Conservation (phyloP, 2,329 filamentous ascomycete genomes). For the Epichloe amarillans region DNA sequence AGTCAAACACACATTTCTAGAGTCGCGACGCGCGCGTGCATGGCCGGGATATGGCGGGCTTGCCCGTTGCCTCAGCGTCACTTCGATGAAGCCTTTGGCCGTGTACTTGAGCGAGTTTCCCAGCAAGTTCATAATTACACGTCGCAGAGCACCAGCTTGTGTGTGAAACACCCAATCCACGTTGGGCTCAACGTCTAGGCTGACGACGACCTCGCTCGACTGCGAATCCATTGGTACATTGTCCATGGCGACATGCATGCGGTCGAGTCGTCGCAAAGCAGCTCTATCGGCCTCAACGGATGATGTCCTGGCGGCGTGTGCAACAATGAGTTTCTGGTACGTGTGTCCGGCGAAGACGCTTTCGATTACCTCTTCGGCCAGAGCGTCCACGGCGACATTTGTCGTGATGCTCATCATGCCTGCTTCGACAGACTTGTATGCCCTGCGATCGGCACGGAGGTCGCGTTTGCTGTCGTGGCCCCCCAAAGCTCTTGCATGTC, state of each 20-base stretch:
- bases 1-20: constrained; percentile 22
- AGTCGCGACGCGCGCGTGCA: neutral
- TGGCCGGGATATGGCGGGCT: neutral
- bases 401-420: constrained; percentile 9
- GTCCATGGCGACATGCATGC: constrained; percentile 29
- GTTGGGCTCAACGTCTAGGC: constrained; percentile 27
- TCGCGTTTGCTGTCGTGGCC: neutral
- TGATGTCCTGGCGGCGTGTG: constrained; percentile 4
- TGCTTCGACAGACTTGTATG: constrained; percentile 3
- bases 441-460: neutral
- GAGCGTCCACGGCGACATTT: constrained; percentile 22
- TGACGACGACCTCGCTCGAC: constrained; percentile 10
- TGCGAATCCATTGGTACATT: constrained; percentile 7
- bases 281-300: constrained; percentile 2
- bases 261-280: constrained; percentile 11
- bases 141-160: constrained; percentile 36
- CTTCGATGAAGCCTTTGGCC: constrained; percentile 14
- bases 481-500: neutral
- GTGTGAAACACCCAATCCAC: constrained; percentile 46
- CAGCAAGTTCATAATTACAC: constrained; percentile 50
- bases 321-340: constrained; percentile 18
- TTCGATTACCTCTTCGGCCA: constrained; percentile 33
- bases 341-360: constrained; percentile 33
- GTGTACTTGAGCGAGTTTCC: constrained; percentile 53
- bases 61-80: constrained; percentile 14